Conservation (phyloP, 164 flowering plant genomes). For the Berberis thunbergii region DNA sequence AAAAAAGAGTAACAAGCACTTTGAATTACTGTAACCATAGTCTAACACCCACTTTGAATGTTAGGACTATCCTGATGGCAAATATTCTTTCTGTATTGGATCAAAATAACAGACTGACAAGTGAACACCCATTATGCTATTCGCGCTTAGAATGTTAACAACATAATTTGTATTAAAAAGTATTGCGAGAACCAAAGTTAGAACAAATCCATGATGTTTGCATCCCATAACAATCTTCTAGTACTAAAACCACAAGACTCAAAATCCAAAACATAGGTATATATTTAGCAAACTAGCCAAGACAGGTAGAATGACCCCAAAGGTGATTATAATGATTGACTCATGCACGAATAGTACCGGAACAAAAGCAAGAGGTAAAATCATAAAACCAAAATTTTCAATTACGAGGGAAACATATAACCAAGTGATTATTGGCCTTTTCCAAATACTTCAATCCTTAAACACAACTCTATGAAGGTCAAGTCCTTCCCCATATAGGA, state of each 20-base stretch:
- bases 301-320: not conserved
- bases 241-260: conserved; percentile 23
- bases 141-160: not conserved
- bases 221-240: conserved; percentile 24
- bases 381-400: conserved; percentile 12
- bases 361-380: not conserved
- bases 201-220: conserved; percentile 21
- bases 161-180: not conserved
- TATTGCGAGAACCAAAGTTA: conserved; percentile 9
- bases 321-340: not conserved
- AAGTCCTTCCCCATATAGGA: not conserved
- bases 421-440: conserved; percentile 13
- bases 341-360: not conserved
- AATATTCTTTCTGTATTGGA: too few relatives aligned
- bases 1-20: too few relatives aligned
- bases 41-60: too few relatives aligned
- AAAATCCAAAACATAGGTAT: conserved; percentile 15
- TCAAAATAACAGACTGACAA: not conserved
- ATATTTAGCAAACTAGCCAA: not conserved
- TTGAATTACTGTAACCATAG: too few relatives aligned
- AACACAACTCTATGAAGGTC: conserved; percentile 9
- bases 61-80: too few relatives aligned
- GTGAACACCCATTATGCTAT: not conserved
- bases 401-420: conserved; percentile 14
- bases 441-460: conserved; percentile 11